Evolutionary conservation across 2,329 filamentous ascomycete genomes (phyloP).

Genomic region (Aspergillus bombycis): DNA sequence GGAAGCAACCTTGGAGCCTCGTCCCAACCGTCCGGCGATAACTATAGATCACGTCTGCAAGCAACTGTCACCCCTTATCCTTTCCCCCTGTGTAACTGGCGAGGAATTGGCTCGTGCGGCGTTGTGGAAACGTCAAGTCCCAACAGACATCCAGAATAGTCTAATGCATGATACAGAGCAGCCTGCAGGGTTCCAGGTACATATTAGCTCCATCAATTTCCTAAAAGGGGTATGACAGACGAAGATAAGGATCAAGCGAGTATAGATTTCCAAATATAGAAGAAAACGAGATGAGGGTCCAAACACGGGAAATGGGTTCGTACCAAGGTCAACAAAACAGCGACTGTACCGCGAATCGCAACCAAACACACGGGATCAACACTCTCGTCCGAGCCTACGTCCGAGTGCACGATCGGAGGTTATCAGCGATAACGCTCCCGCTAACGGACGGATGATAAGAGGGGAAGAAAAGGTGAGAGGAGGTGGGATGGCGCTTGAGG

Average conservation of each 20-base stretch:
- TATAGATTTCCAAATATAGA: constrained; percentile 6
- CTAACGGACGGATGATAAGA: not conserved
- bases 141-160: constrained; percentile 1
- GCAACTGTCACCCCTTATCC: not conserved
- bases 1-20: not conserved
- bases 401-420: constrained; percentile 1
- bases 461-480: not conserved
- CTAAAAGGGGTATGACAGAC: not conserved
- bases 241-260: not conserved
- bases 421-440: constrained; percentile 6
- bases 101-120: not conserved
- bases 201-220: constrained; percentile 2
- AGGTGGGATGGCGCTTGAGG: not conserved
- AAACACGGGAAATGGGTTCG: not conserved
- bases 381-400: not conserved
- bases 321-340: constrained; percentile 1
- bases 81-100: not conserved
- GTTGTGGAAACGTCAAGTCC: constrained; percentile 5
- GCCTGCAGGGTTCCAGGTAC: constrained; percentile 3
- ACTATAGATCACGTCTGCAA: not conserved
- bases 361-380: not conserved
- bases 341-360: not conserved
- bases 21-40: not conserved
- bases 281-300: constrained; percentile 2
- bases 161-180: constrained; percentile 18